These are phyloP conservation scores for Actinomucor elegans DNA, from an alignment of 371 early-diverging fungal genomes.

Conservation along the genomic window DNA sequence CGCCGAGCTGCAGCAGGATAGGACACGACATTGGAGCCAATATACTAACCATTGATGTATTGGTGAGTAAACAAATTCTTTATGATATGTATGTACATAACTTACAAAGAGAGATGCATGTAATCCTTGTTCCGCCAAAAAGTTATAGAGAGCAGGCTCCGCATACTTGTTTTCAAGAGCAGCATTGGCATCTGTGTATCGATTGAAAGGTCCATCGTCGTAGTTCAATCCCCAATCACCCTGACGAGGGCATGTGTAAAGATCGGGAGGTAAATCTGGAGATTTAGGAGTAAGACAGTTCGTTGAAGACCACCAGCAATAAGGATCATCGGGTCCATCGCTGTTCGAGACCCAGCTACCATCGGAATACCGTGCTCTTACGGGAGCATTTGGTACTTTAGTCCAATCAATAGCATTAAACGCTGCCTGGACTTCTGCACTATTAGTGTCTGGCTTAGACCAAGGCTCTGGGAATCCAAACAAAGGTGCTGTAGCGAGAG, in stretches of 20 bases:
- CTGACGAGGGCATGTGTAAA: conserved; percentile 37
- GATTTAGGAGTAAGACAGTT: conserved; percentile 42
- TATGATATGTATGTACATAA: neutral
- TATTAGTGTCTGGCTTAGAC: conserved; percentile 15
- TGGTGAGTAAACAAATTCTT: too few relatives aligned
- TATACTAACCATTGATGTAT: too few relatives aligned
- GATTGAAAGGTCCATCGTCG: conserved; percentile 49
- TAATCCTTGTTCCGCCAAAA: conserved; percentile 26
- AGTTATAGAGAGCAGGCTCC: conserved; percentile 46
- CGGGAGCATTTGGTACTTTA: conserved; percentile 24
- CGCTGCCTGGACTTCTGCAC: conserved; percentile 19
- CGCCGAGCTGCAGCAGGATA: conserved; percentile 45
- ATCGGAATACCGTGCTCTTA: conserved; percentile 14
- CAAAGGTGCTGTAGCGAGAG: conserved; percentile 10
- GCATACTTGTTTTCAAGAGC: conserved; percentile 23
- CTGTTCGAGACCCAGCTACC: conserved; percentile 15
- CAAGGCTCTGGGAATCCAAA: conserved; percentile 19
- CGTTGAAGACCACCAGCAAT: conserved; percentile 49
- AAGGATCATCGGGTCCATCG: conserved; percentile 23
- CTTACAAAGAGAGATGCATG: conserved; percentile 27
- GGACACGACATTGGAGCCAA: conserved; percentile 43
- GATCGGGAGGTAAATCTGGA: conserved; percentile 38
- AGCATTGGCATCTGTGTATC: conserved; percentile 13
- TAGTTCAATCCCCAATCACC: conserved; percentile 51
- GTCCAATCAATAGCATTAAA: conserved; percentile 24